A percentile compares a stretch with the other conserved stretches of the same genome.
Evolutionary conservation across 2,329 filamentous ascomycete genomes (phyloP).

Genomic region (Cladobotryum mycophilum): DNA sequence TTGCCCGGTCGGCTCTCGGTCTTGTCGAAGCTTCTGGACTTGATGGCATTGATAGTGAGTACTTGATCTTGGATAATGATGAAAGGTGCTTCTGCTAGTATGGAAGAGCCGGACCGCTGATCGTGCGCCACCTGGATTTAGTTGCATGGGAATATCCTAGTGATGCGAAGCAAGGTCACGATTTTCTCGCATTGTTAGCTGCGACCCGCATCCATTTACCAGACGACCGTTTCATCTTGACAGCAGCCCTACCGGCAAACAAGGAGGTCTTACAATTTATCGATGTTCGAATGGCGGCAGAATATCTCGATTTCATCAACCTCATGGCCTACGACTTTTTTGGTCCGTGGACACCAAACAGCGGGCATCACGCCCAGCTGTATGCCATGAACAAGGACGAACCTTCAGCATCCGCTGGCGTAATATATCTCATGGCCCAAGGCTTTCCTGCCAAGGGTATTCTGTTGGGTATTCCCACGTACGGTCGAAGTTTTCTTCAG

Average conservation of each 20-base stretch:
- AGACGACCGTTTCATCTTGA: conserved; percentile 61
- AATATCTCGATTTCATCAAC: conserved; percentile 69
- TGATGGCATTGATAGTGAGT: conserved; percentile 60
- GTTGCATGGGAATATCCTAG: conserved; percentile 78
- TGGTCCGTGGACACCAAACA: conserved; percentile 60
- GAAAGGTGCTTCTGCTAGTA: neutral
- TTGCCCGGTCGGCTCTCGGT: conserved; percentile 59
- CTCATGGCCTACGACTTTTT: conserved; percentile 77
- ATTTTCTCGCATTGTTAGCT: conserved; percentile 65
- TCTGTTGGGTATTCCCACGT: conserved; percentile 67
- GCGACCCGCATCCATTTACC: conserved; percentile 62
- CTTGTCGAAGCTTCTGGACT: conserved; percentile 63
- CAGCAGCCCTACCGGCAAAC: conserved; percentile 64
- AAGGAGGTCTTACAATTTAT: conserved; percentile 62
- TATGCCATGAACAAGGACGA: conserved; percentile 56
- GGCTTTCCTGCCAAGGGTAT: conserved; percentile 67
- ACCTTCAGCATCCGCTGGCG: conserved; percentile 59
- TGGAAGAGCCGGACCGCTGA: neutral
- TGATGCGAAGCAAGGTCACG: conserved; percentile 56
- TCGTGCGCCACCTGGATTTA: conserved; percentile 26
- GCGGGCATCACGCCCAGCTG: conserved; percentile 72
- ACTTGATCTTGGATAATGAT: neutral
- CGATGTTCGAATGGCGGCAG: conserved; percentile 54
- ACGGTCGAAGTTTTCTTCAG: conserved; percentile 67
- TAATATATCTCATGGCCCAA: conserved; percentile 58